A percentile compares a stretch with the other conserved stretches of the same genome.
Evolutionary conservation across 2,329 filamentous ascomycete genomes (phyloP).

Genomic region (Harringtonia aguacate): DNA sequence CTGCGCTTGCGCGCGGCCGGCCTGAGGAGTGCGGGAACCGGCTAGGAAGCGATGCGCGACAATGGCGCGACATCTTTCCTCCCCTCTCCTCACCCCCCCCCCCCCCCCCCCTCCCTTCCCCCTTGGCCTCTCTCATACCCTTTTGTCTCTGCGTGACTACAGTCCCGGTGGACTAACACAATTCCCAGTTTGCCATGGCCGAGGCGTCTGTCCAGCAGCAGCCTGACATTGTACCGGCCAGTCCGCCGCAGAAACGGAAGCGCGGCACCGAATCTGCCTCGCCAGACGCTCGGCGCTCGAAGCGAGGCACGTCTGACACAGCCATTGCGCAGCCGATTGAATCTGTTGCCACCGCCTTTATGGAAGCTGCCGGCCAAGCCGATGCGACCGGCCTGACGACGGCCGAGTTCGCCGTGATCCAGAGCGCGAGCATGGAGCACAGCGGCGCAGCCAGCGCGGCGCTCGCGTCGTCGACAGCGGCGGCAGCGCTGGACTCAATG

Average conservation of each 20-base stretch:
- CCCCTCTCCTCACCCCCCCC: no score
- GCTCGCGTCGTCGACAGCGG: conserved; percentile 48
- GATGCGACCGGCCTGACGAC: conserved; percentile 27
- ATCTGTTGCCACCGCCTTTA: conserved; percentile 37
- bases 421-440: conserved; percentile 39
- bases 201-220: conserved; percentile 35
- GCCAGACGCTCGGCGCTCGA: conserved; percentile 37
- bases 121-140: no score
- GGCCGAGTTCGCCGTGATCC: conserved; percentile 46
- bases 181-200: conserved; percentile 27
- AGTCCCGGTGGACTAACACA: not conserved
- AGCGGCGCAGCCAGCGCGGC: conserved; percentile 37
- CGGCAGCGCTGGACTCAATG: conserved; percentile 45
- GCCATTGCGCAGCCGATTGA: conserved; percentile 17
- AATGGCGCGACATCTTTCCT: no score
- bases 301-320: conserved; percentile 35
- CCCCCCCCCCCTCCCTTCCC: no score
- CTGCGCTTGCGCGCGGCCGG: no score
- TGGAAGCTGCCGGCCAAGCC: conserved; percentile 41
- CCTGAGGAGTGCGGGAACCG: no score
- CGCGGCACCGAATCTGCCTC: conserved; percentile 36
- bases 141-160: no score
- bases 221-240: conserved; percentile 31
- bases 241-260: conserved; percentile 45
- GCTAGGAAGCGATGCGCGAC: no score